phyloP scores from a whole-genome alignment of 2,329 filamentous ascomycete species.

The Cytospora mali region DNA sequence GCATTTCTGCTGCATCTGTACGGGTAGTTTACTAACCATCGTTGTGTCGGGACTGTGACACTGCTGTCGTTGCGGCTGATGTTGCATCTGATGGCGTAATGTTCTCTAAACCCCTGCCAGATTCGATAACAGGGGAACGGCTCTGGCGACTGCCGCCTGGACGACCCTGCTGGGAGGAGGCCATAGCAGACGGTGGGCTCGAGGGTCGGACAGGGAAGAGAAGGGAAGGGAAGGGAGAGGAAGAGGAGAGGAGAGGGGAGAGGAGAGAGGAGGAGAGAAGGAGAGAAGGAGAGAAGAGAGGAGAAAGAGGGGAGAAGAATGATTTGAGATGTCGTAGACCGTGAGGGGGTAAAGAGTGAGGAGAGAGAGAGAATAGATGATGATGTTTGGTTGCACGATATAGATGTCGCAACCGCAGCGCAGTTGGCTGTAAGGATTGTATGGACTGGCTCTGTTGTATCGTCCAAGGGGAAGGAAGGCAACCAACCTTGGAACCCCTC shows the following conservation, averaged over 20 bases:
- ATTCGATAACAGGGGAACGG: constrained; percentile 25
- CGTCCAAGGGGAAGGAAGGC: not conserved
- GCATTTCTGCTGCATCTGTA: constrained; percentile 2
- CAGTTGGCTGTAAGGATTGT: not conserved
- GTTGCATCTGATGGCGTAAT: constrained; percentile 28
- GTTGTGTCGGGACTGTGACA: constrained; percentile 35
- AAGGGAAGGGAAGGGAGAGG: not conserved
- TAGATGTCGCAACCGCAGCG: not conserved
- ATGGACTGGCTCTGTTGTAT: not conserved
- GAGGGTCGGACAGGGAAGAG: constrained; percentile 6
- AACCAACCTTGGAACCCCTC: not conserved
- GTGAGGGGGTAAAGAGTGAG: not conserved
- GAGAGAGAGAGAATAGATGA: not conserved
- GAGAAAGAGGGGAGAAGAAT: constrained; percentile 4
- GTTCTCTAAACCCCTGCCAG: constrained; percentile 28
- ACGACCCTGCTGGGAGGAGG: constrained; percentile 31
- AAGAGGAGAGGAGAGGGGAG: not conserved
- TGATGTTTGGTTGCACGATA: too few relatives aligned
- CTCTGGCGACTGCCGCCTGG: constrained; percentile 24
- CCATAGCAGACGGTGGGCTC: constrained; percentile 27
- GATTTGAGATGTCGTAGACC: constrained; percentile 19
- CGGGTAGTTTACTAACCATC: constrained; percentile 38
- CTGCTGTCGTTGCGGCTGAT: constrained; percentile 12
- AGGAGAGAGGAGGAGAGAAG: not conserved
- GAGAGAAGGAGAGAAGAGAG: constrained; percentile 3